A percentile compares a stretch with the other conserved stretches of the same genome.
phyloP scores from a whole-genome alignment of 495 filamentous ascomycete species.

The Astrothelium macrocarpum region DNA sequence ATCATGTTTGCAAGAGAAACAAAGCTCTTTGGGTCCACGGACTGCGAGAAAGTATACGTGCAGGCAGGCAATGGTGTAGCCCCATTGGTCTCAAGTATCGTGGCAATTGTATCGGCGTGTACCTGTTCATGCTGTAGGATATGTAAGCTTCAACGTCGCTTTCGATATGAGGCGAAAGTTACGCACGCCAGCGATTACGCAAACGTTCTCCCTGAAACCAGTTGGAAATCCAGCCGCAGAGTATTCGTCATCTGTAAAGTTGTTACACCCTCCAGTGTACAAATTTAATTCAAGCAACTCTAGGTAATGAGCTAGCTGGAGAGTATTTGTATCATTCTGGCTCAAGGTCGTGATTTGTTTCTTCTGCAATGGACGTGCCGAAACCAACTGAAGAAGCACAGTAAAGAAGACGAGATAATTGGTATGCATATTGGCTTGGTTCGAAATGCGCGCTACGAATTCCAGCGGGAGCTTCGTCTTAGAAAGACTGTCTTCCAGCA shows the following conservation, averaged over 20 bases:
- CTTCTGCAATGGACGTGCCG: neutral
- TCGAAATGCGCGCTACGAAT: neutral
- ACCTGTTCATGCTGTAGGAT: conserved; percentile 19
- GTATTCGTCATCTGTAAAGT: conserved; percentile 24
- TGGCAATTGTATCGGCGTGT: conserved; percentile 19
- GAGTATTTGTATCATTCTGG: conserved; percentile 2
- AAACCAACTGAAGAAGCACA: neutral
- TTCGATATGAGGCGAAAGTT: neutral
- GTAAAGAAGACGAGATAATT: neutral
- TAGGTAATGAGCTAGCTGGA: conserved; percentile 26
- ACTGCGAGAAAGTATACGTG: conserved; percentile 9
- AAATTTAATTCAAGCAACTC: conserved; percentile 23
- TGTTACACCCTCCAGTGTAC: conserved; percentile 23
- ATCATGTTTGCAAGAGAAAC: conserved; percentile 16
- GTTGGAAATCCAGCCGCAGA: conserved; percentile 22
- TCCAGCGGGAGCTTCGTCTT: neutral
- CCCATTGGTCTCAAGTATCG: conserved; percentile 11
- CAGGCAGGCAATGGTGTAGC: conserved; percentile 1
- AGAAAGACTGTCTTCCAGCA: neutral
- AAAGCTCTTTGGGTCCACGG: conserved; percentile 8
- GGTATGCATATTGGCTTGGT: neutral
- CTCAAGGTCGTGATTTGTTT: neutral
- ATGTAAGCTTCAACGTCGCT: neutral
- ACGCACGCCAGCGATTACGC: conserved; percentile 21
- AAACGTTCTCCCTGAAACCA: conserved; percentile 27